Base-by-base conservation (phyloP, 164 flowering plant species). In the Liriodendron chinense region DNA sequence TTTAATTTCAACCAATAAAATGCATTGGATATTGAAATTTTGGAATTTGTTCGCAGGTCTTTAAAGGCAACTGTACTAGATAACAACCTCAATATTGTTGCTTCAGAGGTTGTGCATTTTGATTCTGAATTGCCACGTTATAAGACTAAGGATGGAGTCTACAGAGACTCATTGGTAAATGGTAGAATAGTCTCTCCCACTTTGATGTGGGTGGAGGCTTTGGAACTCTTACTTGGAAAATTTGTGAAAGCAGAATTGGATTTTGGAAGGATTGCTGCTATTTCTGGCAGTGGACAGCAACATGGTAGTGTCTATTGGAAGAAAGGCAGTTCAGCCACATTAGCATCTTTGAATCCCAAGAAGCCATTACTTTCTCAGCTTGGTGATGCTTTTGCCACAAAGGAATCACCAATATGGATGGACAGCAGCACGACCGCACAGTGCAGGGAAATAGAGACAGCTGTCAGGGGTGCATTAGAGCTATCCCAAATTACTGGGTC, bases 251-350 rank as follows among this genome's bases (percentile, higher is more conserved):
- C 91, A 0, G 84, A 80, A 3, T 68, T 96, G 68, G 95, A 92
- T 78, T 91, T 92, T 47, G 85, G 84, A 14, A 94, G 81, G 74
- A 75, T 94, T 56, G 86, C 79, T 68, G 94, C 98, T 48, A 79
- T 92, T 71, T 94, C 97, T 25, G 98, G 98, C 5, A 92, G 98
- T 68, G 97, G 94, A 23, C 99, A 92, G 86, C 97, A 94, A 73
- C 98, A 96, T 74, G 99, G 99, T 7, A 96, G 99, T 79, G 97
- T 96, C 7, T 96, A 90, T 74, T 96, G 99, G 98, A 92, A 91
- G 79, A 88, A 72, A 3, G 97, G 95, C 1, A 83, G 90, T 81
- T 84, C 81, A 14, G 75, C 68, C 6, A 82, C 80, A 47, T 77
- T 94, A 49, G 83, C 89, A 9, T 84, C 91, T 28, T 81, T 96